phyloP scores from a whole-genome alignment of 306 rosid species.

The Cyclanthera cordifolia region DNA sequence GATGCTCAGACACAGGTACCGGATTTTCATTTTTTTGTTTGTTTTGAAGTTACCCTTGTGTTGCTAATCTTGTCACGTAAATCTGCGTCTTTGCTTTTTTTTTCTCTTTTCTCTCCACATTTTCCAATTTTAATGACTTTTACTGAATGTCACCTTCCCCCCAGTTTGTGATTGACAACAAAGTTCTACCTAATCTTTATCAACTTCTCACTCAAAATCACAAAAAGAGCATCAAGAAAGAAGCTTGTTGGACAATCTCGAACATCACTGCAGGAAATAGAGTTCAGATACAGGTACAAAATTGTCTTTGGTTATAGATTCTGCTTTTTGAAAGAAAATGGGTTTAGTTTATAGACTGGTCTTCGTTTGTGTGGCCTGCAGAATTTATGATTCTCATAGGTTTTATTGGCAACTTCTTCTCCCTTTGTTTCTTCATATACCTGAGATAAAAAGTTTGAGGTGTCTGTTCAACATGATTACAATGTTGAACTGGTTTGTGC shows the following conservation, averaged over 20 bases:
- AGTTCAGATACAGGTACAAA: slow-evolving; percentile 50
- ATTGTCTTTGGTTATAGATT: not conserved
- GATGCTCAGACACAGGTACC: no score
- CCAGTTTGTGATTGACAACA: slow-evolving; percentile 45
- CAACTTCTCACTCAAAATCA: slow-evolving; percentile 47
- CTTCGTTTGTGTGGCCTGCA: not conserved
- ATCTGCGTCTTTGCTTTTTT: no score
- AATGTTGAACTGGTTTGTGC: slow-evolving; percentile 10
- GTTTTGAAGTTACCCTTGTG: no score
- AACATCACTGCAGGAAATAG: slow-evolving; percentile 60
- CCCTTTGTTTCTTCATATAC: not conserved
- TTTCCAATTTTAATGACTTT: not conserved
- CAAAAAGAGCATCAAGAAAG: slow-evolving; percentile 58
- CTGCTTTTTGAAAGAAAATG: not conserved
- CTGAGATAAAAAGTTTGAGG: not conserved
- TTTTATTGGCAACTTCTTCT: not conserved
- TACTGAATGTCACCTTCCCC: not conserved
- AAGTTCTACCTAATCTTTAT: slow-evolving; percentile 38
- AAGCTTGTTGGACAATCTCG: slow-evolving; percentile 66
- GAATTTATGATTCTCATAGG: not conserved
- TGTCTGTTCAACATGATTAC: not conserved
- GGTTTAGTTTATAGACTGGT: not conserved
- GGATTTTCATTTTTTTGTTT: no score
- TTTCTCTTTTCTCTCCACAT: not conserved
- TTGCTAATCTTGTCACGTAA: no score